A percentile compares a stretch with the other conserved stretches of the same genome.
Conservation (phyloP, 352 stramenopile species). For the Phytopythium kandeliae region DNA sequence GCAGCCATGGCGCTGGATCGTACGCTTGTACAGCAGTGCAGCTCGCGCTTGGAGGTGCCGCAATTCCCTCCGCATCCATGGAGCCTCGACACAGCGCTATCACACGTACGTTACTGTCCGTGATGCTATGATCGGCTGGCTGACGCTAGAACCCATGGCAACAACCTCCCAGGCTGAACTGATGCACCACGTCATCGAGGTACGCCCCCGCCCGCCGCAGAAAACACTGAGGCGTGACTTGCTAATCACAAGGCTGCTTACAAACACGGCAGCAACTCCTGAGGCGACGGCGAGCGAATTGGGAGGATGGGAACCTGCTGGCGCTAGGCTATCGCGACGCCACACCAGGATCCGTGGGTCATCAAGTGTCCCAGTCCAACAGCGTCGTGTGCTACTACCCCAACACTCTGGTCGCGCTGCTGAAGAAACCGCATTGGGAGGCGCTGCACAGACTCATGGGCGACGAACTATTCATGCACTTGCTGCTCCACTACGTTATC, state of each 20-base stretch:
- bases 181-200: constrained; percentile 44
- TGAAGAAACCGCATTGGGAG: constrained; percentile 56
- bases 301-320: constrained; percentile 53
- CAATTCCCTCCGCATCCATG: constrained; percentile 26
- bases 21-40: constrained; percentile 25
- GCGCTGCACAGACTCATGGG: constrained; percentile 48
- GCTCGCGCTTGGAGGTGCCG: constrained; percentile 6
- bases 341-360: constrained; percentile 28
- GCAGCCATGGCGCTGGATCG: constrained; percentile 27
- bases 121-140: not conserved
- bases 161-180: constrained; percentile 41
- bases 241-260: not conserved
- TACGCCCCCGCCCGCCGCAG: not conserved
- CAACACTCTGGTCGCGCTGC: constrained; percentile 56
- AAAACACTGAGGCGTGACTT: too few species aligned
- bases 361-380: constrained; percentile 52
- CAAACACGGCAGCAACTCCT: constrained; percentile 24
- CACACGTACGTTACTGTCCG: constrained; percentile 20
- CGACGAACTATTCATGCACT: constrained; percentile 57
- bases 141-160: not conserved
- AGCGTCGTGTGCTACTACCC: constrained; percentile 65
- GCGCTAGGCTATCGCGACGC: constrained; percentile 62
- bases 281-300: constrained; percentile 26
- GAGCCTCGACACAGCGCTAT: constrained; percentile 20
- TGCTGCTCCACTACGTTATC: constrained; percentile 61